A percentile compares a stretch with the other conserved stretches of the same genome.
phyloP scores from a whole-genome alignment of 352 stramenopile species.

The Pythium brachiatum region DNA sequence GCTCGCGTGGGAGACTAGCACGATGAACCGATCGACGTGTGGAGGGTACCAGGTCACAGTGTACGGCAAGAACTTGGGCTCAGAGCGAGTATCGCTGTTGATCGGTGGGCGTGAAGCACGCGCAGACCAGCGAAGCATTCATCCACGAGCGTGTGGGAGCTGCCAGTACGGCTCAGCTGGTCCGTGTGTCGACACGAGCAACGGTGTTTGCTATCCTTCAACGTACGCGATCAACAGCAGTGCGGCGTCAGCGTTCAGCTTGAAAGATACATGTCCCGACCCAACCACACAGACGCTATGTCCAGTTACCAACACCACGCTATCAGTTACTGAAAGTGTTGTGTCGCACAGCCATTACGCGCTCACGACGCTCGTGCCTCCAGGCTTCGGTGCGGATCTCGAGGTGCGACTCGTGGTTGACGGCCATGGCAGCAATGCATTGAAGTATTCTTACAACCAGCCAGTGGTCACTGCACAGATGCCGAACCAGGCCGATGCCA shows the following conservation, averaged over 20 bases:
- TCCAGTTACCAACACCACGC: constrained; percentile 1
- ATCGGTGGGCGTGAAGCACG: constrained; percentile 58
- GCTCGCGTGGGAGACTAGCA: constrained; percentile 36
- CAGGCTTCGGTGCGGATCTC: constrained; percentile 44
- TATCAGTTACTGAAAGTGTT: constrained; percentile 30
- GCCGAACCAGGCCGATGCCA: constrained; percentile 63
- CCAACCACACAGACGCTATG: constrained; percentile 34
- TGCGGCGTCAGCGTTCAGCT: constrained; percentile 29
- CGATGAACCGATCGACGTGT: constrained; percentile 57
- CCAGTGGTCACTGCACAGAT: constrained; percentile 53
- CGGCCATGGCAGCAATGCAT: constrained; percentile 43
- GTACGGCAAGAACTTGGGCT: constrained; percentile 65
- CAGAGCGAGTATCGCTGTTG: constrained; percentile 33
- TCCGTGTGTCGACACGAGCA: constrained; percentile 44
- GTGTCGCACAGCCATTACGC: constrained; percentile 45
- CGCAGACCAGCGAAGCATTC: constrained; percentile 37
- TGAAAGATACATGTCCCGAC: constrained; percentile 30
- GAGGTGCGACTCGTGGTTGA: constrained; percentile 49
- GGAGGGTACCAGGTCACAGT: constrained; percentile 55
- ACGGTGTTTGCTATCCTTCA: constrained; percentile 51
- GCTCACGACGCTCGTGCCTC: constrained; percentile 42
- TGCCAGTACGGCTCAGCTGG: constrained; percentile 51
- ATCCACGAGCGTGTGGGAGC: constrained; percentile 33
- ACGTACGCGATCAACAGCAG: constrained; percentile 26
- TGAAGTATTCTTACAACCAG: constrained; percentile 59